Percentiles rank a stretch among this genome's conserved stretches.
These are phyloP conservation scores for Zygoascus biomembranicola DNA, from an alignment of 805 yeast genomes.

Conservation along the genomic window DNA sequence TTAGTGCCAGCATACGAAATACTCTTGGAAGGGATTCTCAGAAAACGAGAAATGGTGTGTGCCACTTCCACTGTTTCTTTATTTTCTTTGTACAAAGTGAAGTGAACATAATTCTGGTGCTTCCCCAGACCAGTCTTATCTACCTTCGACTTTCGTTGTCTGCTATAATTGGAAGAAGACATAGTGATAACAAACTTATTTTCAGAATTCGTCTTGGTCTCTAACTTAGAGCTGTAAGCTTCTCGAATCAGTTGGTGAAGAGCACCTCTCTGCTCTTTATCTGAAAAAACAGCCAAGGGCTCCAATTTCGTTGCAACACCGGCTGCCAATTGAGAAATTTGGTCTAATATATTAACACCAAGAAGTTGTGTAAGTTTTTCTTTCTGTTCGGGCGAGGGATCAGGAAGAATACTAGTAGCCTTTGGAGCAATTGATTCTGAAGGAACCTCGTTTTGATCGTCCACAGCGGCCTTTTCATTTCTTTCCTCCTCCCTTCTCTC, in stretches of 20 bases:
- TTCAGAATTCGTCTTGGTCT: slow-evolving; percentile 63
- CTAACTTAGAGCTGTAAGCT: slow-evolving; percentile 66
- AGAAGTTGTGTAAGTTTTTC: slow-evolving; percentile 42
- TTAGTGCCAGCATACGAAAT: slow-evolving; percentile 91
- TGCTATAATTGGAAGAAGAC: slow-evolving; percentile 35
- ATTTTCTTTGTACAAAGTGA: slow-evolving; percentile 84
- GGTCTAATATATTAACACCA: slow-evolving; percentile 51
- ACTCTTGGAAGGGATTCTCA: slow-evolving; percentile 62
- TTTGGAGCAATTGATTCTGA: not conserved
- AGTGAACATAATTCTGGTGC: slow-evolving; percentile 58
- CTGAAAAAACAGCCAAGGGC: slow-evolving; percentile 48
- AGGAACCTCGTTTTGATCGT: slow-evolving; percentile 19
- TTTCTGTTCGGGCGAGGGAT: slow-evolving; percentile 9
- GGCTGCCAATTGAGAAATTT: slow-evolving; percentile 46
- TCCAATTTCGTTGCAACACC: slow-evolving; percentile 47
- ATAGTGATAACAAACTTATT: slow-evolving; percentile 59
- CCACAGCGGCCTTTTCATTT: slow-evolving; percentile 13
- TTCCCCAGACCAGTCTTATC: slow-evolving; percentile 40
- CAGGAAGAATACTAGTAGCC: slow-evolving; percentile 1
- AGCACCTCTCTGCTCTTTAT: slow-evolving; percentile 65
- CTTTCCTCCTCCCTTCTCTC: slow-evolving; percentile 16
- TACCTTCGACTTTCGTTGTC: slow-evolving; percentile 29
- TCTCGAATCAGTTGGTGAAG: slow-evolving; percentile 70
- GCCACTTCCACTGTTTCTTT: slow-evolving; percentile 97
- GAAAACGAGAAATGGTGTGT: slow-evolving; percentile 56